These are phyloP conservation scores for Coemansia sp. DNA, from an alignment of 192 early-diverging fungal species.

Conservation along the genomic window DNA sequence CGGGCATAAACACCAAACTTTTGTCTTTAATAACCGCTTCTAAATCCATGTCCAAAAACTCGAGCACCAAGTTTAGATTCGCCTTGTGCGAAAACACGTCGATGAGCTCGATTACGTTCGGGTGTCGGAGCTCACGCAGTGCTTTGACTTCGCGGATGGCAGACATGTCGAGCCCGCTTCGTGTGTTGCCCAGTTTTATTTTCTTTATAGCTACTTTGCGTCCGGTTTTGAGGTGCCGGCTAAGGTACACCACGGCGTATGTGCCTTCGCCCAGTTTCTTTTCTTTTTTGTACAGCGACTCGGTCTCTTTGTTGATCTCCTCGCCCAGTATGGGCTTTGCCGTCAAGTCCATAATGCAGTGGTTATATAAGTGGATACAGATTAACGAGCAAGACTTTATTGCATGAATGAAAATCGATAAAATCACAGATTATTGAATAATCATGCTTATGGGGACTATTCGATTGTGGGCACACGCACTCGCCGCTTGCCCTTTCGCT, in stretches of 20 bases:
- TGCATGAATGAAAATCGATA: no score
- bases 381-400: no score
- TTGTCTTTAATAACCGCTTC: conserved; percentile 97
- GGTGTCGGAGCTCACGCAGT: conserved; percentile 88
- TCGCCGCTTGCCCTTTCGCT: conserved; percentile 54
- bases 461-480: conserved; percentile 48
- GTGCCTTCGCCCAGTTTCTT: conserved; percentile 95
- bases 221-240: conserved; percentile 61
- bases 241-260: conserved; percentile 90
- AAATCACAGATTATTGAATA: not conserved
- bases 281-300: conserved; percentile 78
- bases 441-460: conserved; percentile 6
- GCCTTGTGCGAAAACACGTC: conserved; percentile 91
- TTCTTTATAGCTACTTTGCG: conserved; percentile 93
- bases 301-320: conserved; percentile 64
- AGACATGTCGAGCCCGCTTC: conserved; percentile 93
- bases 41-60: conserved; percentile 91
- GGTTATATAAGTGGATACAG: not conserved
- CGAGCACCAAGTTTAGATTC: conserved; percentile 90
- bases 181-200: conserved; percentile 90
- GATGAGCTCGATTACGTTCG: conserved; percentile 91
- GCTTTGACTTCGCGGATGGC: conserved; percentile 94
- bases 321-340: conserved; percentile 56
- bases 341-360: conserved; percentile 10
- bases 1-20: conserved; percentile 80